Evolutionary conservation across 352 stramenopile genomes (phyloP).

Genomic region (Phytophthora hibernalis): DNA sequence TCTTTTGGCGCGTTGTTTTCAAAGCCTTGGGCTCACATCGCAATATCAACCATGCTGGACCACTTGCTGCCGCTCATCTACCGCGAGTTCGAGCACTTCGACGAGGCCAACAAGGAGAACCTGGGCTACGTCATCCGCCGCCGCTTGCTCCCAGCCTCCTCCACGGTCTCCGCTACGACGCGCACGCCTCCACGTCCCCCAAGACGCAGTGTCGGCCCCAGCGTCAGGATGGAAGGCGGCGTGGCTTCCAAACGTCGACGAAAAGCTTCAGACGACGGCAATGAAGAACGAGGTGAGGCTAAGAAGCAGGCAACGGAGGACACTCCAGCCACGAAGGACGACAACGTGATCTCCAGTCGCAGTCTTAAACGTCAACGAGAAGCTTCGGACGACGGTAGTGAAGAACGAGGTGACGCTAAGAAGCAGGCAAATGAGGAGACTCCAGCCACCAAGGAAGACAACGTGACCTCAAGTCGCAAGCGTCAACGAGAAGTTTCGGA

Average conservation of each 20-base stretch:
- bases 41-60: constrained; percentile 39
- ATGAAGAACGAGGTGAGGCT: constrained; percentile 11
- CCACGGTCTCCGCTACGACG: not conserved
- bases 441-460: not conserved
- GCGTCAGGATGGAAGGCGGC: constrained; percentile 12
- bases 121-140: constrained; percentile 61
- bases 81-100: constrained; percentile 46
- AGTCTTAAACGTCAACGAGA: not conserved
- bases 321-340: not conserved
- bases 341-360: not conserved
- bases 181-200: constrained; percentile 31
- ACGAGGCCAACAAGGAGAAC: constrained; percentile 77
- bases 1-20: constrained; percentile 27
- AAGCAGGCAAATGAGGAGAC: not conserved
- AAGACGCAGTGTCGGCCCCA: constrained; percentile 22
- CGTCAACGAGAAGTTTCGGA: not conserved
- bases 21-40: not conserved
- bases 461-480: not conserved
- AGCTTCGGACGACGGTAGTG: constrained; percentile 1
- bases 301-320: constrained; percentile 12
- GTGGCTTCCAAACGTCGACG: constrained; percentile 20
- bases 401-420: not conserved
- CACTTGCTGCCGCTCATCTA: constrained; percentile 52
- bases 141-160: constrained; percentile 12
- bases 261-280: constrained; percentile 16